A percentile compares a stretch with the other conserved stretches of the same genome.
phyloP scores from a whole-genome alignment of 1,284 basidiomycete species.

The Inonotus hispidus region DNA sequence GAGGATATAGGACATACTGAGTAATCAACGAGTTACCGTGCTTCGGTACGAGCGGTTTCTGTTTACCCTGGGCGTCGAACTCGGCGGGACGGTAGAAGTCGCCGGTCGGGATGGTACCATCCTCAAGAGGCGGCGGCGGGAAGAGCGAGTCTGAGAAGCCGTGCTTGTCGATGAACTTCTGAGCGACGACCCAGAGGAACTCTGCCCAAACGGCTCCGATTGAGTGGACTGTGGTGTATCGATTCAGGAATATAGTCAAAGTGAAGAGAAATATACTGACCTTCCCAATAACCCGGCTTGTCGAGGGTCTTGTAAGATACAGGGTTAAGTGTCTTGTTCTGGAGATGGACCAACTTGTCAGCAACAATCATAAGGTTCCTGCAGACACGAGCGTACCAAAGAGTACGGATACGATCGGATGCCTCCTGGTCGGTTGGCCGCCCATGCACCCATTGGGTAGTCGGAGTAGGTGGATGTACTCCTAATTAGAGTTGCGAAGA shows the following conservation, averaged over 20 bases:
- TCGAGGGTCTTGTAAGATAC: constrained; percentile 96
- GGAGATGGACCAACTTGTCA: neutral
- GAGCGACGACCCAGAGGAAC: constrained; percentile 82
- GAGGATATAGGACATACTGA: constrained; percentile 43
- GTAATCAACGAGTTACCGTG: constrained; percentile 87
- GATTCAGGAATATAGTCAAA: neutral
- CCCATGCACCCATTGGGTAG: constrained; percentile 94
- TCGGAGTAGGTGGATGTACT: constrained; percentile 68
- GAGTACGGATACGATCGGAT: constrained; percentile 91
- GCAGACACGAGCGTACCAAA: constrained; percentile 35
- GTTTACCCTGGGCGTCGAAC: constrained; percentile 35
- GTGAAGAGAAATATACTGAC: neutral
- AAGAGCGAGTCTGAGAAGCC: constrained; percentile 76
- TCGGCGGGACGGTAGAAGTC: constrained; percentile 66
- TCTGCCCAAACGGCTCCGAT: constrained; percentile 96
- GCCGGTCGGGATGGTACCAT: constrained; percentile 57
- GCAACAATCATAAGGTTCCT: neutral
- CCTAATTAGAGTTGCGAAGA: constrained; percentile 80
- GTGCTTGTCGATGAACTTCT: constrained; percentile 74
- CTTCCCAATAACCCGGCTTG: constrained; percentile 84
- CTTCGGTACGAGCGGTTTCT: constrained; percentile 72
- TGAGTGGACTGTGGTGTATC: constrained; percentile 54
- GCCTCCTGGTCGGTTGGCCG: constrained; percentile 70
- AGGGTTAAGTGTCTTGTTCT: constrained; percentile 77
- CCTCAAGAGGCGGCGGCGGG: constrained; percentile 62